Evolutionary conservation across 2,329 filamentous ascomycete genomes (phyloP).

Genomic region (Corynespora cassiicola): DNA sequence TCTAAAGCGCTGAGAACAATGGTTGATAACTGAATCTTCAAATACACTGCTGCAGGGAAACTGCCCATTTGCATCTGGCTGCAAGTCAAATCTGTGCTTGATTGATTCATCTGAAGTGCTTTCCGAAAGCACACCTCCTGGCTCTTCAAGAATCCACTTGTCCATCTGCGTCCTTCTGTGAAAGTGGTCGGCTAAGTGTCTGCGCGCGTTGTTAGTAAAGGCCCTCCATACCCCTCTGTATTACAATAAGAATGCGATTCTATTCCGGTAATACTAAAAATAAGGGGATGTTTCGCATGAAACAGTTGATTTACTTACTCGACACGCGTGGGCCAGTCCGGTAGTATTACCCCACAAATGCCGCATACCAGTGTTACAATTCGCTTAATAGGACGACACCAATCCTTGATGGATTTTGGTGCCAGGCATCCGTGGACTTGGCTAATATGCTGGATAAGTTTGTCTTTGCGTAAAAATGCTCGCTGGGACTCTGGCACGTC

Average conservation of each 20-base stretch:
- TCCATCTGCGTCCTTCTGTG: conserved; percentile 16
- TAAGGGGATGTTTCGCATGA: too few species aligned
- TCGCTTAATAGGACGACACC: conserved; percentile 24
- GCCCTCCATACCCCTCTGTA: too few species aligned
- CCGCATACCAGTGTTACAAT: conserved; percentile 21
- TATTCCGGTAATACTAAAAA: too few species aligned
- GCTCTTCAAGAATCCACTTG: conserved; percentile 18
- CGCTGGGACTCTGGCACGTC: conserved; percentile 61
- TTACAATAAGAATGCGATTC: too few species aligned
- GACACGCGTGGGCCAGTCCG: conserved; percentile 18
- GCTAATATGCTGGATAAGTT: conserved; percentile 56
- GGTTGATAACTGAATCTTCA: too few species aligned
- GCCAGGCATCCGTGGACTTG: conserved; percentile 51
- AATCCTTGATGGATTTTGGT: conserved; percentile 50
- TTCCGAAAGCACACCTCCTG: conserved; percentile 25
- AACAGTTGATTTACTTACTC: too few species aligned
- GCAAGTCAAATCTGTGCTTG: neutral
- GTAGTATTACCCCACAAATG: conserved; percentile 17
- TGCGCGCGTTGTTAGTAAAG: too few species aligned
- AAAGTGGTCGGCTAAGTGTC: conserved; percentile 25
- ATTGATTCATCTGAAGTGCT: neutral
- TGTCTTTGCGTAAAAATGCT: conserved; percentile 58
- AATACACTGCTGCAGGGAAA: conserved; percentile 3
- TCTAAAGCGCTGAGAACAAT: conserved; percentile 7
- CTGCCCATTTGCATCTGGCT: neutral